Percentiles rank a stretch among this genome's conserved stretches.
Conservation (phyloP, 1,139 yeast genomes). For the Yamadazyma membranifaciens region DNA sequence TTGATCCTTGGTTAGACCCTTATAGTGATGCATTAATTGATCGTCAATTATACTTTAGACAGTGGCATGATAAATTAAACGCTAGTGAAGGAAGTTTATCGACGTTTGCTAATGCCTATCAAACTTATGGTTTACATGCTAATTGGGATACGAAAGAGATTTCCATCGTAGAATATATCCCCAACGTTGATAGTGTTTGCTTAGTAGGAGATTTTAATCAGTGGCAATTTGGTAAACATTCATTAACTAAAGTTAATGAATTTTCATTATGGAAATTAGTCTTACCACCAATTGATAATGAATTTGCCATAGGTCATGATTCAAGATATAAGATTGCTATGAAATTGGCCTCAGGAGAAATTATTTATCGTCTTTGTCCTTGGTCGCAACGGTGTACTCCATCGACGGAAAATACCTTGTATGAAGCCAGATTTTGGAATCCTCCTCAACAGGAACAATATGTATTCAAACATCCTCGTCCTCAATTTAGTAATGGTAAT, state of each 20-base stretch:
- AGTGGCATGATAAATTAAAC: slow-evolving; percentile 44
- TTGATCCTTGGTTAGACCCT: slow-evolving; percentile 90
- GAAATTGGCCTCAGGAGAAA: slow-evolving; percentile 63
- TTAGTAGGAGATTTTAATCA: slow-evolving; percentile 87
- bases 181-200: slow-evolving; percentile 72
- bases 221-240: slow-evolving; percentile 68
- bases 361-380: slow-evolving; percentile 80
- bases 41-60: slow-evolving; percentile 51
- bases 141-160: slow-evolving; percentile 51
- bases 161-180: slow-evolving; percentile 80
- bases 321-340: slow-evolving; percentile 75
- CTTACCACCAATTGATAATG: slow-evolving; percentile 55
- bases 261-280: slow-evolving; percentile 70
- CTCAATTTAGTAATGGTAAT: slow-evolving; percentile 34
- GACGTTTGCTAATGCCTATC: slow-evolving; percentile 59
- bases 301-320: slow-evolving; percentile 75
- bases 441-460: slow-evolving; percentile 52
- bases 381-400: slow-evolving; percentile 87
- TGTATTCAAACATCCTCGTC: slow-evolving; percentile 62
- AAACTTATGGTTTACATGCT: slow-evolving; percentile 74
- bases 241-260: slow-evolving; percentile 50
- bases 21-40: slow-evolving; percentile 51
- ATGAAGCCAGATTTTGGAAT: slow-evolving; percentile 93
- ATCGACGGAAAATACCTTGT: slow-evolving; percentile 42
- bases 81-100: slow-evolving; percentile 46